Evolutionary conservation across 1,284 basidiomycete species (phyloP), one percentile per base, ranked within the genome.

Genomic region (Apiotrichum akiyoshidainum): DNA sequence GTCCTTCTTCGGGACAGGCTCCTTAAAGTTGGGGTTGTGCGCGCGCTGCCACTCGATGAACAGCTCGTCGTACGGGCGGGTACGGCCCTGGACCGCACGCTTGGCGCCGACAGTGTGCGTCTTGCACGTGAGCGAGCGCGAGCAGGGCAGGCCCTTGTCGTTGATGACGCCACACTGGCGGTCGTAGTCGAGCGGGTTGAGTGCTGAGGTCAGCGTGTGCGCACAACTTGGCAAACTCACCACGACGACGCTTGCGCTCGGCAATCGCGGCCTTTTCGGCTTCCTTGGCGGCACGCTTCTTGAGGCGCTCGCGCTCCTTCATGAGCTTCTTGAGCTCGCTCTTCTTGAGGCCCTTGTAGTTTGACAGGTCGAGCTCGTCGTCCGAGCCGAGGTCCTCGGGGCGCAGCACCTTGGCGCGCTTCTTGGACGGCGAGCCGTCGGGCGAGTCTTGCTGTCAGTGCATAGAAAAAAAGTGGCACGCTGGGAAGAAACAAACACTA

Each of bases 61-160:
- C 12, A 99, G 84, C 56, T 88, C 87, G 70, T 98, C 94, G 75
- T 93, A 99, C 2, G 81, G 78, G 51, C 87, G 85, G 0, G 90
- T 90, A 11, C 96, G 89, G 34, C 92, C 92, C 65, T 85, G 83
- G 0, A 99, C 93, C 9, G 90, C 84, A 21, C 96, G 88, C 76
- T 99, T 99, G 31, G 92, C 90, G 35, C 92, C 92, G 89, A 99
- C 96, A 1, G 91, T 89, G 74, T 99, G 95, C 5, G 95, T 93
- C 78, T 99, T 99, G 83, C 95, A 99, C 0, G 95, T 98, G 40
- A 99, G 83, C 14, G 92, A 93, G 44, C 95, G 90, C n/a, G 92
- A 92, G 75, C 95, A 99, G 0, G 91, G 92, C 12, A 92, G 80
- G 47, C 85, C 85, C 75, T 97, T 97, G 80, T 97, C 94, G 79